Evolutionary conservation across 768 basidiomycete genomes (phyloP).

Genomic region (Postia placenta): DNA sequence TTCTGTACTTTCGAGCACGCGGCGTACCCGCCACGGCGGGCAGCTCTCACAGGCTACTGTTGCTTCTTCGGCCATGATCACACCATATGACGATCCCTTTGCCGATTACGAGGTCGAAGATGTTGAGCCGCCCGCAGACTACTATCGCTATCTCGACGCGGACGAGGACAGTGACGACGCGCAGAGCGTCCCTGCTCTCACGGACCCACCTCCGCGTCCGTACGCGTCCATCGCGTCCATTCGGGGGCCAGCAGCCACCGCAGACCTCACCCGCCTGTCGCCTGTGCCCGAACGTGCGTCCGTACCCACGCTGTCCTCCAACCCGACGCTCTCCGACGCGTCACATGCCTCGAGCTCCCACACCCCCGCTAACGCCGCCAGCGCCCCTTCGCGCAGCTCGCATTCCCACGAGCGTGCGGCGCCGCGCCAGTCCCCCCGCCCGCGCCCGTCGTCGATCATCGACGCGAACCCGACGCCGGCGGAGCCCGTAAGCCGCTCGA

Average conservation of each 20-base stretch:
- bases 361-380: constrained; percentile 12
- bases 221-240: constrained; percentile 16
- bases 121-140: constrained; percentile 15
- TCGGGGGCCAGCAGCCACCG: constrained; percentile 6
- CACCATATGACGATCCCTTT: constrained; percentile 21
- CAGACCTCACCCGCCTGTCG: constrained; percentile 19
- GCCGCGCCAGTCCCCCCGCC: constrained; percentile 24
- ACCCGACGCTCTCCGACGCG: constrained; percentile 12
- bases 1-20: constrained; percentile 4
- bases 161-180: constrained; percentile 13
- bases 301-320: constrained; percentile 18
- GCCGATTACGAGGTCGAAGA: constrained; percentile 20
- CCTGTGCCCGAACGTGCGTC: constrained; percentile 21
- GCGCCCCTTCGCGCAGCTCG: constrained; percentile 15
- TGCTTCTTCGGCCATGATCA: constrained; percentile 7
- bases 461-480: constrained; percentile 34
- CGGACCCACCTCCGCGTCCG: constrained; percentile 20
- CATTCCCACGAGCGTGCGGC: constrained; percentile 17
- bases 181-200: constrained; percentile 9
- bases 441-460: constrained; percentile 36
- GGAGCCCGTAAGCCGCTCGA: constrained; percentile 53
- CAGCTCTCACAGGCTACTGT: constrained; percentile 14
- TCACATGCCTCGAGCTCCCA: constrained; percentile 7
- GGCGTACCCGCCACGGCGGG: constrained; percentile 16
- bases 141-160: constrained; percentile 14